Evolutionary conservation across 148 eudicot species (phyloP).

Genomic region (Rhododendron griersonianum): DNA sequence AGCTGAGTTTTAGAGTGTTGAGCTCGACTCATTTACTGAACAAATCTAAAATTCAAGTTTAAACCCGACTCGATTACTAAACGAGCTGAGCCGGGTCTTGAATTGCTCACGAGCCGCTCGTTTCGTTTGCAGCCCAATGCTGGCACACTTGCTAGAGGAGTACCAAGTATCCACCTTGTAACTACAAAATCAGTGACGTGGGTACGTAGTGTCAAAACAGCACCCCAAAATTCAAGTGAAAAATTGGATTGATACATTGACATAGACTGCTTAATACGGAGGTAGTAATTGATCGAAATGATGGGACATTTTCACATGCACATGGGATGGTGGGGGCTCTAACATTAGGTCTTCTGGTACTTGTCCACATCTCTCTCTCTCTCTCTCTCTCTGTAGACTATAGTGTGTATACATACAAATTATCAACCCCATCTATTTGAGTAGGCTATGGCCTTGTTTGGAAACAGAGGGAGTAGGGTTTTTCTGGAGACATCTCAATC

Average conservation of each 20-base stretch:
- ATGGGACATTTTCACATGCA: conserved; percentile 27
- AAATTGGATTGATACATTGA: not conserved
- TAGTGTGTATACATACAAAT: not conserved
- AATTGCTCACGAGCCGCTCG: too few relatives aligned
- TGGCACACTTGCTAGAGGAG: not conserved
- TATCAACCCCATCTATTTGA: not conserved
- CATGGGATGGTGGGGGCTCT: conserved; percentile 27
- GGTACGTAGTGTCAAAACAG: not conserved
- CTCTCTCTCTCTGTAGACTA: not conserved
- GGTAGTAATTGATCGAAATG: conserved; percentile 6
- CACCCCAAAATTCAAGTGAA: not conserved
- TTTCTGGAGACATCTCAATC: conserved; percentile 4
- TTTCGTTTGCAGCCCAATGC: not conserved
- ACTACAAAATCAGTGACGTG: not conserved
- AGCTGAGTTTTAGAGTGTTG: not conserved
- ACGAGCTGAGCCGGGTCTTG: too few relatives aligned
- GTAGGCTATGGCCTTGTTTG: conserved; percentile 7
- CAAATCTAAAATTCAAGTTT: too few relatives aligned
- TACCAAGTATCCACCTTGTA: not conserved
- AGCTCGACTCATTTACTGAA: too few relatives aligned
- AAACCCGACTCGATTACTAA: too few relatives aligned
- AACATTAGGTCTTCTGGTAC: conserved; percentile 27
- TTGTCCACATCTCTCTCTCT: conserved; percentile 20
- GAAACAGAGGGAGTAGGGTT: not conserved
- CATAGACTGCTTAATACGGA: not conserved